phyloP scores from a whole-genome alignment of 148 eudicot species.

The Rhododendron ferrugineum region DNA sequence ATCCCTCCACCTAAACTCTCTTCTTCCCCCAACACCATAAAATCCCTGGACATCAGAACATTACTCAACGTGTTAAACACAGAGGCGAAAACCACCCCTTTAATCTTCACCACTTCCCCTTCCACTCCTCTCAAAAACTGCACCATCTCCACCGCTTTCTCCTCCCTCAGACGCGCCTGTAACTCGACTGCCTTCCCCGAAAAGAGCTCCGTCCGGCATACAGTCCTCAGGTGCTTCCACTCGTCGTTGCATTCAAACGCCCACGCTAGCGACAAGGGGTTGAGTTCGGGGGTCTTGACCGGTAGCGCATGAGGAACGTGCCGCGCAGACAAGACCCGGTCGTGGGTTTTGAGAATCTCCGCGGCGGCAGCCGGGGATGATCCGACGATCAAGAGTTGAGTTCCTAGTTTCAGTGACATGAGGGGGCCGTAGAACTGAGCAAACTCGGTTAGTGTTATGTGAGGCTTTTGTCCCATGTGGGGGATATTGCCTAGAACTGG shows the following conservation, averaged over 20 bases:
- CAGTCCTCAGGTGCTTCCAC: constrained; percentile 19
- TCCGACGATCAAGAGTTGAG: neutral
- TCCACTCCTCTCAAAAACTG: constrained; percentile 8
- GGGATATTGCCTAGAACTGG: neutral
- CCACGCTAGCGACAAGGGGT: neutral
- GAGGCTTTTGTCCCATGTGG: constrained; percentile 1
- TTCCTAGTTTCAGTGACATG: neutral
- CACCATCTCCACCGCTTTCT: constrained; percentile 20
- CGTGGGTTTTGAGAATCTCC: constrained; percentile 8
- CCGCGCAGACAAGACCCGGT: constrained; percentile 9
- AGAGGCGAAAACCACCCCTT: constrained; percentile 10
- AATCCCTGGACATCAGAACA: constrained; percentile 16
- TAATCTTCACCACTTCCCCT: constrained; percentile 13
- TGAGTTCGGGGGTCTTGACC: neutral
- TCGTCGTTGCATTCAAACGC: neutral
- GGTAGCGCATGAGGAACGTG: neutral
- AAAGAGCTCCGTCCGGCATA: constrained; percentile 17
- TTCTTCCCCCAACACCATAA: neutral
- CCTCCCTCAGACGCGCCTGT: constrained; percentile 12
- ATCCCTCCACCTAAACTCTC: neutral
- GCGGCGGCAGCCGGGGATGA: neutral
- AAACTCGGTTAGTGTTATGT: neutral
- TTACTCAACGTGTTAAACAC: constrained; percentile 21
- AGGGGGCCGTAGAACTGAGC: constrained; percentile 9
- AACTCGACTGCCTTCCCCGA: constrained; percentile 9